phyloP scores from a whole-genome alignment of 2,329 filamentous ascomycete genomes.

The Microcyclospora tardicrescens region DNA sequence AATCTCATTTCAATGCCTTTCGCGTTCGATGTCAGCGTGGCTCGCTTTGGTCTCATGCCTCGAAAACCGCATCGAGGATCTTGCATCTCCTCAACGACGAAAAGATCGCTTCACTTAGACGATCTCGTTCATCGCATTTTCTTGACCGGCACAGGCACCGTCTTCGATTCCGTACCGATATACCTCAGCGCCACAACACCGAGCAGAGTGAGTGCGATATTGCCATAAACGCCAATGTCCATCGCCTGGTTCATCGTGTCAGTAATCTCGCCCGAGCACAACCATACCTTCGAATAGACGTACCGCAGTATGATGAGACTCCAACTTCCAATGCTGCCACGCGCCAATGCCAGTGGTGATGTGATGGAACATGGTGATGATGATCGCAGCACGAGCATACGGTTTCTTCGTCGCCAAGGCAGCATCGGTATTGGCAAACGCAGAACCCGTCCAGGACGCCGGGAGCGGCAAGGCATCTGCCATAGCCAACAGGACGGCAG shows the following conservation, averaged over 20 bases:
- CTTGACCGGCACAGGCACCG: no score
- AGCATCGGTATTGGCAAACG: conserved; percentile 7
- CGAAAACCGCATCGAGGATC: no score
- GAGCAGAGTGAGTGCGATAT: conserved; percentile 17
- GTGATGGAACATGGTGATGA: conserved; percentile 24
- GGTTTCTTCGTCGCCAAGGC: conserved; percentile 15
- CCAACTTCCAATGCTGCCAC: conserved; percentile 19
- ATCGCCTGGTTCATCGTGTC: conserved; percentile 9
- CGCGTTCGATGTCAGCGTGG: no score
- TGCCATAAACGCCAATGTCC: conserved; percentile 24
- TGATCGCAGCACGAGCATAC: conserved; percentile 20
- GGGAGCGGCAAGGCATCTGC: conserved; percentile 20
- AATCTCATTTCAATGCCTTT: no score
- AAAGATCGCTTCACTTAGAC: no score
- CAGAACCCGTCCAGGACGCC: conserved; percentile 8
- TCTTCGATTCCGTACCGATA: no score
- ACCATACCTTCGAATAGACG: no score
- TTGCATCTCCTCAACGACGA: no score
- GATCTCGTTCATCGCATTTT: no score
- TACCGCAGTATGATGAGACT: conserved; percentile 19
- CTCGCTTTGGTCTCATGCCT: no score
- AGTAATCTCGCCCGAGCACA: no score
- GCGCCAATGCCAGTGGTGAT: conserved; percentile 22
- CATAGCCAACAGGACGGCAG: conserved; percentile 19
- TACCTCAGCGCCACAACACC: conserved; percentile 15